Evolutionary conservation across 805 yeast genomes (phyloP), one percentile per base, ranked within the genome.

Genomic region (Candida ovalis): DNA sequence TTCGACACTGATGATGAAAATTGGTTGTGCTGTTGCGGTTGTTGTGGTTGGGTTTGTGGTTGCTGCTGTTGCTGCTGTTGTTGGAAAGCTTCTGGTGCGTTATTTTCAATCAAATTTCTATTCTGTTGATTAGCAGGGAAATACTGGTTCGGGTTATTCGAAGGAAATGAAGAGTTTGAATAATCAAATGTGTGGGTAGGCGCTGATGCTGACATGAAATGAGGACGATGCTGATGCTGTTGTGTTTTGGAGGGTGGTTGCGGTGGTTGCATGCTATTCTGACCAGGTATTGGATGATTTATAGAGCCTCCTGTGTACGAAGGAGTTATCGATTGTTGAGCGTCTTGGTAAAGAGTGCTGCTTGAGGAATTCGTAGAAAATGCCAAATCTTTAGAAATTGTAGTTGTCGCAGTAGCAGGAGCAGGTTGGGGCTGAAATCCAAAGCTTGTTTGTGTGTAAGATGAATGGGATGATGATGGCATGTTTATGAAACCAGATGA

Each of bases 371-470:
- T 67, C 18, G 63, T 66, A 15, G 63, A 69, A 55, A 62, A 72
- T 43, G 76, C 79, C 22, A 70, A 60, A 54, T 78, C 82, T 57
- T 71, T 75, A 15, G 80, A 72, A 27, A 80, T 69, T 49, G 71
- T 74, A 1, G 86, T 80, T 2, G 86, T 80, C 9, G 86, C 80
- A 10, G 72, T 71, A 6, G 80, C 72, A 19, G 73, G 73, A 0
- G 74, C 62, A 22, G 76, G 74, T 33, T 68, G 70, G 23, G 68
- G 71, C 18, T 60, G 64, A 47, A 60, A 58, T 8, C 62, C 62
- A 23, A 52, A 47, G 36, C 45, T 42, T 1, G 58, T 45, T 35
- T 48, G 48, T 6, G 51, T 41, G 47, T 39, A 48, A 19, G 51
- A 47, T 3, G 61, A 48, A 8, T 21, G 25, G 7, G 49, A 17